phyloP scores from a whole-genome alignment of 768 basidiomycete genomes.

The Lentinus tigrinus region DNA sequence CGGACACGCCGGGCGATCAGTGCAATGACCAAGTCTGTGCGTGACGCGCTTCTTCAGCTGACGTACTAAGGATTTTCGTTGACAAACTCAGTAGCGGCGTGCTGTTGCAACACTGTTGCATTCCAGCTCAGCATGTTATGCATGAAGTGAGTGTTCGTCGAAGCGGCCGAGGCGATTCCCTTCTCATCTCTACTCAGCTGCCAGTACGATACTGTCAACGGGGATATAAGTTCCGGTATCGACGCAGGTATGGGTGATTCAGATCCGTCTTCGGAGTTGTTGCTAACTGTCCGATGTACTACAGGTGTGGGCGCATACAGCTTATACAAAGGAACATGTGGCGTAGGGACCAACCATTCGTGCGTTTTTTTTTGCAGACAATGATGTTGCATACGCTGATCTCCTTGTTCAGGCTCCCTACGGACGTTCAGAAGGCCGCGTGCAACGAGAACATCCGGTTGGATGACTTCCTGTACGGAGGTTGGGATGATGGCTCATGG shows the following conservation, averaged over 20 bases:
- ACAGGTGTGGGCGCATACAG: conserved; percentile 4
- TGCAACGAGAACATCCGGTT: conserved; percentile 18
- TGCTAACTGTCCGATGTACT: too few species aligned
- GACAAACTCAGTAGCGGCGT: background rate
- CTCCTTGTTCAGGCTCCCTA: conserved; percentile 6
- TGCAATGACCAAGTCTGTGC: conserved; percentile 9
- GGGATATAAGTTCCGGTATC: background rate
- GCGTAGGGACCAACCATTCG: conserved; percentile 14
- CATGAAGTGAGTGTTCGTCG: conserved; percentile 2
- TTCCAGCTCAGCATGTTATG: conserved; percentile 15
- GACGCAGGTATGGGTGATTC: conserved; percentile 2
- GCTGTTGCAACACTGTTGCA: conserved; percentile 15
- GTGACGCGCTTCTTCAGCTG: background rate
- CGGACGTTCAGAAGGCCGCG: conserved; percentile 8
- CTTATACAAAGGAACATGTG: conserved; percentile 5
- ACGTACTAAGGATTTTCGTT: background rate
- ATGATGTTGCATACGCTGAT: background rate
- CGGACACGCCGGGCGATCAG: conserved; percentile 1
- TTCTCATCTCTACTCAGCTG: background rate
- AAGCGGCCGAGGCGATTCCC: too few species aligned
- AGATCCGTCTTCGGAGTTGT: background rate
- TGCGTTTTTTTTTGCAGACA: background rate
- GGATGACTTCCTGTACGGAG: conserved; percentile 14
- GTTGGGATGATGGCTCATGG: background rate
- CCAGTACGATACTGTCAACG: background rate